Conservation (phyloP, 768 basidiomycete species). For the Pulveroboletus sp. region DNA sequence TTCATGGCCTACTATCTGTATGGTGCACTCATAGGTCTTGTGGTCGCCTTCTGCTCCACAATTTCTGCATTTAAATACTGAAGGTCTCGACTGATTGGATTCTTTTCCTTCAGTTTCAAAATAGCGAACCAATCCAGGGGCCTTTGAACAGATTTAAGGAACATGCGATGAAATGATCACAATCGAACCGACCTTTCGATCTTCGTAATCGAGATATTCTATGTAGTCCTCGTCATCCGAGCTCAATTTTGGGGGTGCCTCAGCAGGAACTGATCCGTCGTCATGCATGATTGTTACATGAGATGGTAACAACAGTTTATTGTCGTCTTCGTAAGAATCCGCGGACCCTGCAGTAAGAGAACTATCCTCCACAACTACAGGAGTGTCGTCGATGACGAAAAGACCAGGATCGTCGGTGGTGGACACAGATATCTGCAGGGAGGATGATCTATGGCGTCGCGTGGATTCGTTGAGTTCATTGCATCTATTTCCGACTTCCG, state of each 20-base stretch:
- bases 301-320: slow-evolving; percentile 52
- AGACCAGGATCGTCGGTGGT: slow-evolving; percentile 19
- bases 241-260: slow-evolving; percentile 38
- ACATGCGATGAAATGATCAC: background rate
- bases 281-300: slow-evolving; percentile 57
- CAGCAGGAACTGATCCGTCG: slow-evolving; percentile 34
- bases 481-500: slow-evolving; percentile 5
- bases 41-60: slow-evolving; percentile 75
- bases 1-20: slow-evolving; percentile 55
- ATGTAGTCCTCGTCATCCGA: slow-evolving; percentile 64
- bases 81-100: slow-evolving; percentile 35
- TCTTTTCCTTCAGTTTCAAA: slow-evolving; percentile 50
- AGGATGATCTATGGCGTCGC: slow-evolving; percentile 36
- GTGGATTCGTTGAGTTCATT: slow-evolving; percentile 3
- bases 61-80: slow-evolving; percentile 62
- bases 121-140: slow-evolving; percentile 52
- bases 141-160: slow-evolving; percentile 31
- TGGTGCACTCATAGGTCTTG: slow-evolving; percentile 60
- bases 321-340: slow-evolving; percentile 16
- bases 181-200: slow-evolving; percentile 43
- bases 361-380: slow-evolving; percentile 26
- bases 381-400: slow-evolving; percentile 49
- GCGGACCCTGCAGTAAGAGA: slow-evolving; percentile 7
- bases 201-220: slow-evolving; percentile 73
- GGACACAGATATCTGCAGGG: slow-evolving; percentile 19